A percentile compares a stretch with the other conserved stretches of the same genome.
Evolutionary conservation across 352 stramenopile species (phyloP).

Genomic region (Globisporangium abappressorium): DNA sequence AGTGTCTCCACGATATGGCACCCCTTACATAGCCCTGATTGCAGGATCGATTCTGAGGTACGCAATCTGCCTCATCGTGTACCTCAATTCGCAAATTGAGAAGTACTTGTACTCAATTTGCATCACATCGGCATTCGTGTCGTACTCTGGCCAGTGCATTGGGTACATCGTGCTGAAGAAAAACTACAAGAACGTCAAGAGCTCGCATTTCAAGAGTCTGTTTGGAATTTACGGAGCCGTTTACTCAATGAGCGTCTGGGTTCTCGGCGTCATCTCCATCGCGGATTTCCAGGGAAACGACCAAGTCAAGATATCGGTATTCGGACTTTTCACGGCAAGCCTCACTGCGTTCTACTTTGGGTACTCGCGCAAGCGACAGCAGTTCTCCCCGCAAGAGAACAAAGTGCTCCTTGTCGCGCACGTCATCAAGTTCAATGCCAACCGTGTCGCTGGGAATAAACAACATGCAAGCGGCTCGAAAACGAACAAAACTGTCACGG

Average conservation of each 20-base stretch:
- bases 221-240: constrained; percentile 20
- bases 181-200: constrained; percentile 26
- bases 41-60: constrained; percentile 25
- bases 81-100: not conserved
- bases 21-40: constrained; percentile 22
- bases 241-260: constrained; percentile 21
- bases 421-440: constrained; percentile 25
- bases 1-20: constrained; percentile 16
- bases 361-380: constrained; percentile 20
- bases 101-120: constrained; percentile 1
- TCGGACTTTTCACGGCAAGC: not conserved
- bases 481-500: not conserved
- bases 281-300: constrained; percentile 17
- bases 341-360: constrained; percentile 18
- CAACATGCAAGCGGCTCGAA: not conserved
- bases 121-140: constrained; percentile 15
- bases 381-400: constrained; percentile 25
- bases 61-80: constrained; percentile 28
- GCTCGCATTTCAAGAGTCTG: constrained; percentile 18
- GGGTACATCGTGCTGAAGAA: constrained; percentile 25
- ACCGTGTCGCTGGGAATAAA: not conserved
- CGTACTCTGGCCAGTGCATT: constrained; percentile 22
- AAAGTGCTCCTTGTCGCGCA: constrained; percentile 25
- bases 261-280: constrained; percentile 11
- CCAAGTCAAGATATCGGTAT: not conserved